These are phyloP conservation scores for Elasticomyces elasticus DNA, from an alignment of 495 filamentous ascomycete genomes.

Conservation along the genomic window DNA sequence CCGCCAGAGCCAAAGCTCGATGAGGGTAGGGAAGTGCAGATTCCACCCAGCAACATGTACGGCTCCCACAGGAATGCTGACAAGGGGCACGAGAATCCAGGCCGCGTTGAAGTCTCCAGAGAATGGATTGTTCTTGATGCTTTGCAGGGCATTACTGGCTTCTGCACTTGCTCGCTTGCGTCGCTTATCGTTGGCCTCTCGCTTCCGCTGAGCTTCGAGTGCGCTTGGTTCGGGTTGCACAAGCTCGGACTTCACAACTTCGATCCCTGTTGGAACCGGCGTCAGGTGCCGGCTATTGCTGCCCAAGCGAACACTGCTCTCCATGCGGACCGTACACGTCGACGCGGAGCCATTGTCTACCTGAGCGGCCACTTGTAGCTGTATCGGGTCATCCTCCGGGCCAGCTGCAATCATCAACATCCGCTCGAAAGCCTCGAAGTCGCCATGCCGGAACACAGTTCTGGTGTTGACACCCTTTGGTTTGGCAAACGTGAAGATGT, in stretches of 20 bases:
- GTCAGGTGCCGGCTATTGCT: too few relatives aligned
- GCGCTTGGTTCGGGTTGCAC: too few relatives aligned
- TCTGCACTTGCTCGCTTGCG: not conserved
- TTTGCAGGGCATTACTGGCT: not conserved
- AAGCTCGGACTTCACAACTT: too few relatives aligned
- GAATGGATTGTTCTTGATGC: not conserved
- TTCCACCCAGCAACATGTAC: conserved; percentile 6
- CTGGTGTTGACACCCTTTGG: conserved; percentile 3
- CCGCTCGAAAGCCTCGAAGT: not conserved
- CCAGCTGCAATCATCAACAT: not conserved
- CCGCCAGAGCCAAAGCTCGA: conserved; percentile 9
- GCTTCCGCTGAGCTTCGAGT: too few relatives aligned
- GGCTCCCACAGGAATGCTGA: conserved; percentile 2
- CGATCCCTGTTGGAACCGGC: too few relatives aligned
- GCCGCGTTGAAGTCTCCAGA: not conserved
- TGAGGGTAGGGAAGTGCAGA: conserved; percentile 5
- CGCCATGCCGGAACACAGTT: not conserved
- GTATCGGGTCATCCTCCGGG: not conserved
- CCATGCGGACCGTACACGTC: too few relatives aligned
- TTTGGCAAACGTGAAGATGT: not conserved
- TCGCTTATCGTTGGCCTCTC: too few relatives aligned
- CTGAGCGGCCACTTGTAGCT: too few relatives aligned
- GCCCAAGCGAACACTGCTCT: too few relatives aligned
- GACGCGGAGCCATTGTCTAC: too few relatives aligned
- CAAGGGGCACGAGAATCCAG: not conserved